These are phyloP conservation scores for Polyplosphaeria fusca DNA, from an alignment of 495 filamentous ascomycete species.

Conservation along the genomic window DNA sequence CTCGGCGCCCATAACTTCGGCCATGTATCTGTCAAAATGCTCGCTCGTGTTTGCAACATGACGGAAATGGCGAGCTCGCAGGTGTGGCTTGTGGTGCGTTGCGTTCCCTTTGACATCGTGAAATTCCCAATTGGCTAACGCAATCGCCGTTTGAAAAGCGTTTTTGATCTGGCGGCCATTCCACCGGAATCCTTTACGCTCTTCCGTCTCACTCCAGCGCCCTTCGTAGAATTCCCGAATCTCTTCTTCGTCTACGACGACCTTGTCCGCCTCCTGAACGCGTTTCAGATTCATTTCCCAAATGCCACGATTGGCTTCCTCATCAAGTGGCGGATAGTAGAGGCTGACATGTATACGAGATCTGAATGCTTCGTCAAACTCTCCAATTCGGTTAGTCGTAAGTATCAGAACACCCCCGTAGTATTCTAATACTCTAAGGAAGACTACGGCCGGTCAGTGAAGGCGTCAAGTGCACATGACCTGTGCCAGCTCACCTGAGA, in stretches of 20 bases:
- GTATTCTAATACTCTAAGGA: conserved; percentile 54
- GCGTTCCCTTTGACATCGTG: too few relatives aligned
- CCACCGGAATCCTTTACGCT: not conserved
- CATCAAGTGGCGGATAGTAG: conserved; percentile 50
- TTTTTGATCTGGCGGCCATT: conserved; percentile 12
- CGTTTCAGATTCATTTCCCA: not conserved
- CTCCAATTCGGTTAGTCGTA: conserved; percentile 75
- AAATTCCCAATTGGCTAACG: conserved; percentile 3
- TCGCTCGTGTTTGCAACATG: too few relatives aligned
- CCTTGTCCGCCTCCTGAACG: not conserved
- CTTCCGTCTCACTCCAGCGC: not conserved
- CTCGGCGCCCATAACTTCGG: too few relatives aligned
- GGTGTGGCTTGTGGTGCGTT: too few relatives aligned
- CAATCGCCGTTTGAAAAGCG: conserved; percentile 11
- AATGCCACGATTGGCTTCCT: not conserved
- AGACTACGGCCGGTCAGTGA: conserved; percentile 33
- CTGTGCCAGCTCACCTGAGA: conserved; percentile 13
- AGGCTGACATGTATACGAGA: conserved; percentile 69
- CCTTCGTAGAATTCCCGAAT: not conserved
- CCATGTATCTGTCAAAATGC: too few relatives aligned
- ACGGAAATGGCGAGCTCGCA: too few relatives aligned
- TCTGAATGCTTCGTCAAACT: conserved; percentile 65
- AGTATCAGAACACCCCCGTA: conserved; percentile 75
- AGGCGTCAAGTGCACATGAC: too few relatives aligned
- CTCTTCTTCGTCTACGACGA: conserved; percentile 1